These are phyloP conservation scores for Basidioascus undulatus DNA, from an alignment of 768 basidiomycete genomes.

Conservation along the genomic window DNA sequence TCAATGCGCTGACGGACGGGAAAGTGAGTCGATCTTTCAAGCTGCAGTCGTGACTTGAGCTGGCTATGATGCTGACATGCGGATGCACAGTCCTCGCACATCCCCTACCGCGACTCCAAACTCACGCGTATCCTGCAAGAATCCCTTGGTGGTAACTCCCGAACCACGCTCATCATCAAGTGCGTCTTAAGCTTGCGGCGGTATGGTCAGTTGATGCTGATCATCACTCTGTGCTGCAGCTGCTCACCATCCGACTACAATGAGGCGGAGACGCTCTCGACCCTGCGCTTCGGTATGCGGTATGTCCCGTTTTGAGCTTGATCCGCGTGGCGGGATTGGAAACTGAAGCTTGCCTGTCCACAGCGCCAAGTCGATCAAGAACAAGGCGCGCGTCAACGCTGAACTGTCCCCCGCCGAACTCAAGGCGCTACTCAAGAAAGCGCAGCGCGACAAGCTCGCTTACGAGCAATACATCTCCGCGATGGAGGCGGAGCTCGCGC, in stretches of 20 bases:
- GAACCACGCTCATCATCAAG: conserved; percentile 97
- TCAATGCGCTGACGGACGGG: conserved; percentile 85
- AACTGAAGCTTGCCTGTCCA: no score
- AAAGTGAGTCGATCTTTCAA: conserved; percentile 34
- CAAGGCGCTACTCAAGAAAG: conserved; percentile 72
- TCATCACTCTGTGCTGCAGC: no score
- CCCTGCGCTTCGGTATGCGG: conserved; percentile 95
- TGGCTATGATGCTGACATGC: not conserved
- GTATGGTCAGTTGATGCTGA: no score
- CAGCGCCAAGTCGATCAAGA: conserved; percentile 97
- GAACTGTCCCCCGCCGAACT: conserved; percentile 90
- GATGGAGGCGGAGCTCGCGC: conserved; percentile 68
- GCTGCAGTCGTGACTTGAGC: not conserved
- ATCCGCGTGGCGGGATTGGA: no score
- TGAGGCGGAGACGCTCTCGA: conserved; percentile 83
- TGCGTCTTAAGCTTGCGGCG: no score
- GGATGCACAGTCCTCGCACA: conserved; percentile 56
- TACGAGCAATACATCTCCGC: conserved; percentile 69
- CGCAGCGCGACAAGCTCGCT: conserved; percentile 57
- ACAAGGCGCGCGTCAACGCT: conserved; percentile 92
- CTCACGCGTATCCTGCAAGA: conserved; percentile 98
- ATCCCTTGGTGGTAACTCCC: conserved; percentile 81
- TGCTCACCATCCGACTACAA: conserved; percentile 96
- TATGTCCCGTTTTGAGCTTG: not conserved
- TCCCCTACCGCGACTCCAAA: conserved; percentile 97